These are phyloP conservation scores for Backusella australiensis DNA, from an alignment of 192 early-diverging fungal genomes.

Conservation along the genomic window DNA sequence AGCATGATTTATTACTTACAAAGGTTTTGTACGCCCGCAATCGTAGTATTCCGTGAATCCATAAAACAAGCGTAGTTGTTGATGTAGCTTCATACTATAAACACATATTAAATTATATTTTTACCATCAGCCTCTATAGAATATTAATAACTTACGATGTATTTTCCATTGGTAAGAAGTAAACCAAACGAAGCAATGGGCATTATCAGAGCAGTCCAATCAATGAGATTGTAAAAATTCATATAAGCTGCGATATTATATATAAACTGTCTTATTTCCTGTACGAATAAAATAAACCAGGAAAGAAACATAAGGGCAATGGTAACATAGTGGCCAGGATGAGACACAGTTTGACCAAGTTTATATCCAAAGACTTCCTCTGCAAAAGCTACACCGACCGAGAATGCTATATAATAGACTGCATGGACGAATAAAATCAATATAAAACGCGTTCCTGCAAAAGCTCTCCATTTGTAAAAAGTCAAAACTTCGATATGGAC, in stretches of 20 bases:
- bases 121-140: too few species aligned
- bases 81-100: too few species aligned
- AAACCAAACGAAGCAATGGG: not conserved
- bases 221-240: conserved; percentile 10
- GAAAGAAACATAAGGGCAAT: not conserved
- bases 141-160: not conserved
- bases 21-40: not conserved
- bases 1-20: too few species aligned
- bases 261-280: not conserved
- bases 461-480: conserved; percentile 9
- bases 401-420: not conserved
- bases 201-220: not conserved
- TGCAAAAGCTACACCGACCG: not conserved
- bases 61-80: not conserved
- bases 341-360: not conserved
- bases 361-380: not conserved
- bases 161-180: not conserved
- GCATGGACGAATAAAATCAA: not conserved
- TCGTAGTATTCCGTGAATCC: conserved; percentile 8
- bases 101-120: too few species aligned
- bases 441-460: not conserved
- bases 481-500: not conserved
- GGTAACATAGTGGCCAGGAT: not conserved
- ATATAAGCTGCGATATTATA: not conserved
- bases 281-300: not conserved